These are phyloP conservation scores for Spathaspora passalidarum DNA, from an alignment of 805 yeast genomes.

Conservation along the genomic window DNA sequence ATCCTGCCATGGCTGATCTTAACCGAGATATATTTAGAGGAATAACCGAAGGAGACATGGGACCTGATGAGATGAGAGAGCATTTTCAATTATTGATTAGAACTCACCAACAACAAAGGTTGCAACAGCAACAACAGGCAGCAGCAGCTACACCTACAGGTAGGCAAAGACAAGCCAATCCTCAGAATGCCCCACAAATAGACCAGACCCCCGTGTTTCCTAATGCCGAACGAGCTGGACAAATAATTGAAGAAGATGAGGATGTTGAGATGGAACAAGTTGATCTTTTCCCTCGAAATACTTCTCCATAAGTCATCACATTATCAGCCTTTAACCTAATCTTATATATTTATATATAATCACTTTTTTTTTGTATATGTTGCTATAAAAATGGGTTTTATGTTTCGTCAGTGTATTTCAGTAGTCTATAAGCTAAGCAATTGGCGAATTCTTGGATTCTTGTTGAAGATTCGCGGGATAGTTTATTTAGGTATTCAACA, in stretches of 20 bases:
- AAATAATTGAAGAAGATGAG: conserved; percentile 23
- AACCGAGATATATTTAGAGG: conserved; percentile 32
- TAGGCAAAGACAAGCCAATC: conserved; percentile 14
- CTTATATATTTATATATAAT: neutral
- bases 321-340: neutral
- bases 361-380: neutral
- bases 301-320: neutral
- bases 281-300: conserved; percentile 21
- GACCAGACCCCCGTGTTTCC: conserved; percentile 42
- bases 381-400: neutral
- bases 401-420: neutral
- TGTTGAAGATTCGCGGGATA: conserved; percentile 1
- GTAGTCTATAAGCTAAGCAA: neutral
- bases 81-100: conserved; percentile 28
- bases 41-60: conserved; percentile 25
- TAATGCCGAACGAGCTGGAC: conserved; percentile 16
- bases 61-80: conserved; percentile 32
- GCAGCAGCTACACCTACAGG: conserved; percentile 6
- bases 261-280: conserved; percentile 32
- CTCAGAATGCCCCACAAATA: conserved; percentile 40
- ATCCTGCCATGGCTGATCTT: conserved; percentile 23
- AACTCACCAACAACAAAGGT: neutral
- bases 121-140: conserved; percentile 3
- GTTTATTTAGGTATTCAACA: neutral
- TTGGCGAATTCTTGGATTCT: conserved; percentile 1